These are phyloP conservation scores for Stemphylium vesicarium DNA, from an alignment of 2,329 filamentous ascomycete species.

Conservation along the genomic window DNA sequence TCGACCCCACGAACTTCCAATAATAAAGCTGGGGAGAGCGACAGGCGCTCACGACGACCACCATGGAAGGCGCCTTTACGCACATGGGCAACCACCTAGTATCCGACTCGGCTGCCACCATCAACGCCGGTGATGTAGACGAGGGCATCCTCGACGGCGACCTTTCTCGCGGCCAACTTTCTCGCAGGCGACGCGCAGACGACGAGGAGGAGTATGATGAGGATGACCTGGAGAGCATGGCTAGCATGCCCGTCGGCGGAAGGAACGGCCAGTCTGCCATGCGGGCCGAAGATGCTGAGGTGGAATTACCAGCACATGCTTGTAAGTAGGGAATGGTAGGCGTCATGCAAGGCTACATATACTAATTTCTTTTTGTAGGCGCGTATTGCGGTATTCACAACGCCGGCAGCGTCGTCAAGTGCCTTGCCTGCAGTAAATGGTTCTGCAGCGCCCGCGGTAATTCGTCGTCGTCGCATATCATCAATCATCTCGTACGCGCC, in stretches of 20 bases:
- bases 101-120: conserved; percentile 82
- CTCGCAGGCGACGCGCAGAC: conserved; percentile 68
- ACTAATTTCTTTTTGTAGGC: conserved; percentile 16
- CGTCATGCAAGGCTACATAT: not conserved
- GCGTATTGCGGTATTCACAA: conserved; percentile 98
- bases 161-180: conserved; percentile 63
- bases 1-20: conserved; percentile 9
- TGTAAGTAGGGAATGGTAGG: conserved; percentile 49
- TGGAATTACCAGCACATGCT: conserved; percentile 87
- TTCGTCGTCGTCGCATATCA: conserved; percentile 94
- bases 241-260: conserved; percentile 80
- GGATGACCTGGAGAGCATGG: conserved; percentile 72
- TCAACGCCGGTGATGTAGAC: conserved; percentile 87
- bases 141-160: conserved; percentile 79
- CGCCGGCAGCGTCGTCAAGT: conserved; percentile 93
- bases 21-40: not conserved
- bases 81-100: conserved; percentile 86
- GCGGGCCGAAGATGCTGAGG: conserved; percentile 68
- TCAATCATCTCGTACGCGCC: conserved; percentile 96
- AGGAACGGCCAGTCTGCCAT: conserved; percentile 64
- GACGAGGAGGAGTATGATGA: conserved; percentile 92
- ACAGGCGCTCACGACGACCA: conserved; percentile 16
- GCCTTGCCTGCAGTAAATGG: conserved; percentile 95
- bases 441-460: conserved; percentile 98
- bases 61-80: conserved; percentile 87